A percentile compares a stretch with the other conserved stretches of the same genome.
These are phyloP conservation scores for Hibiscus tridactylites DNA, from an alignment of 345 rosid species.

Conservation along the genomic window DNA sequence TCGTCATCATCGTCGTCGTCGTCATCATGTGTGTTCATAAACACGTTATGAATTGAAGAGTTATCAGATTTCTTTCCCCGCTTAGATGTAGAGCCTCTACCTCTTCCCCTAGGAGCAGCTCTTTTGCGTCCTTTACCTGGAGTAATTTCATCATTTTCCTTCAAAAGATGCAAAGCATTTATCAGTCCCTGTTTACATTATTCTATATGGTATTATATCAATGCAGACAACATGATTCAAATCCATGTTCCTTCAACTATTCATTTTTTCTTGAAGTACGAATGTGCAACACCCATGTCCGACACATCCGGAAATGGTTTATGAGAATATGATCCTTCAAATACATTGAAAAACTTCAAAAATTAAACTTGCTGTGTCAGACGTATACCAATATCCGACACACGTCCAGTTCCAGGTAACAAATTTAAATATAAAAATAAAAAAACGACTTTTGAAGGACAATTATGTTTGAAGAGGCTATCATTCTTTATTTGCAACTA, in stretches of 20 bases:
- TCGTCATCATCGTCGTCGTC: conserved; percentile 47
- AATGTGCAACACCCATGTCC: background rate
- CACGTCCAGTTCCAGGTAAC: background rate
- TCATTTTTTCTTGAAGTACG: background rate
- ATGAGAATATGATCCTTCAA: background rate
- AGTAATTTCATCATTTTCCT: conserved; percentile 48
- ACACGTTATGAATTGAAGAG: conserved; percentile 53
- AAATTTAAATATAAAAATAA: background rate
- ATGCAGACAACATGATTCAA: background rate
- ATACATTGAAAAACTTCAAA: background rate
- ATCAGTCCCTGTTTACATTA: background rate
- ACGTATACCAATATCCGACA: background rate
- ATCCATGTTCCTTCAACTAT: background rate
- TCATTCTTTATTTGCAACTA: background rate
- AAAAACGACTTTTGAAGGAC: background rate
- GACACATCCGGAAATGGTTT: background rate
- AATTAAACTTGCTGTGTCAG: background rate
- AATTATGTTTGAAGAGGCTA: background rate
- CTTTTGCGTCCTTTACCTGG: conserved; percentile 65
- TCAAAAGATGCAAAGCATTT: conserved; percentile 2
- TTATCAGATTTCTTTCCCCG: conserved; percentile 67
- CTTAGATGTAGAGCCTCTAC: conserved; percentile 66
- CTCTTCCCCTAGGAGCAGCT: conserved; percentile 60
- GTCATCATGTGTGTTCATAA: conserved; percentile 56
- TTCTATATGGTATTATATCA: background rate